Percentiles rank a stretch among this genome's conserved stretches.
Conservation (phyloP, 2,329 filamentous ascomycete species). For the Ascochyta clinopodiicola region DNA sequence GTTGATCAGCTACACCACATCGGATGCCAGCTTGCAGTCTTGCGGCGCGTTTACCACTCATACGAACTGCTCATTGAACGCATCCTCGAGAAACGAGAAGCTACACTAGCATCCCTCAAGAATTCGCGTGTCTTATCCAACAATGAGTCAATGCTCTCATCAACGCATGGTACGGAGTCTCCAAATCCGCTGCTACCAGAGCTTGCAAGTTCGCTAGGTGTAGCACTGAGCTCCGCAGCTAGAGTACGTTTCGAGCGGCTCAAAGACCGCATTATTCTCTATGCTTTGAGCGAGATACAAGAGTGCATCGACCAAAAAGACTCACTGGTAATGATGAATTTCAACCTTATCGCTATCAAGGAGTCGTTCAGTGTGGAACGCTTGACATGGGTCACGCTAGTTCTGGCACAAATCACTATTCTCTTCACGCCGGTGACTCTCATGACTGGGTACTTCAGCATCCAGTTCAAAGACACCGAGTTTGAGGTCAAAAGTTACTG, state of each 20-base stretch:
- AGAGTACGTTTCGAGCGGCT: slow-evolving; percentile 65
- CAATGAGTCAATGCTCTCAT: slow-evolving; percentile 38
- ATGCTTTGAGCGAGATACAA: slow-evolving; percentile 67
- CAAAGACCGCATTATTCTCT: slow-evolving; percentile 64
- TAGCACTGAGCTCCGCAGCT: slow-evolving; percentile 57
- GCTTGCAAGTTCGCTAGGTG: slow-evolving; percentile 51
- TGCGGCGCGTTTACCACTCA: slow-evolving; percentile 66
- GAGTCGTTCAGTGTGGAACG: slow-evolving; percentile 75
- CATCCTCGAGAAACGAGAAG: slow-evolving; percentile 58
- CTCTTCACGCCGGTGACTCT: slow-evolving; percentile 77
- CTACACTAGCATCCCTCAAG: slow-evolving; percentile 53
- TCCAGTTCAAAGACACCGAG: slow-evolving; percentile 66
- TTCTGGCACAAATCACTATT: slow-evolving; percentile 77
- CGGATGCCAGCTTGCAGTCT: slow-evolving; percentile 65
- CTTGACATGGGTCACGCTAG: slow-evolving; percentile 72
- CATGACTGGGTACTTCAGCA: slow-evolving; percentile 77
- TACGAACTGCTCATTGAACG: slow-evolving; percentile 67
- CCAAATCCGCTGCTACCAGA: slow-evolving; percentile 39
- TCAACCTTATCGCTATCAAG: slow-evolving; percentile 78
- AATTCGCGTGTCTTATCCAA: slow-evolving; percentile 50
- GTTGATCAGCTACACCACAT: slow-evolving; percentile 64
- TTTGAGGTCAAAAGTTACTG: slow-evolving; percentile 72
- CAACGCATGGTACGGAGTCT: slow-evolving; percentile 22
- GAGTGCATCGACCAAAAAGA: slow-evolving; percentile 74
- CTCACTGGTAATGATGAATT: slow-evolving; percentile 73